Percentiles rank a stretch among this genome's conserved stretches.
These are phyloP conservation scores for Yamadazyma akitaensis DNA, from an alignment of 805 yeast species.

Conservation along the genomic window DNA sequence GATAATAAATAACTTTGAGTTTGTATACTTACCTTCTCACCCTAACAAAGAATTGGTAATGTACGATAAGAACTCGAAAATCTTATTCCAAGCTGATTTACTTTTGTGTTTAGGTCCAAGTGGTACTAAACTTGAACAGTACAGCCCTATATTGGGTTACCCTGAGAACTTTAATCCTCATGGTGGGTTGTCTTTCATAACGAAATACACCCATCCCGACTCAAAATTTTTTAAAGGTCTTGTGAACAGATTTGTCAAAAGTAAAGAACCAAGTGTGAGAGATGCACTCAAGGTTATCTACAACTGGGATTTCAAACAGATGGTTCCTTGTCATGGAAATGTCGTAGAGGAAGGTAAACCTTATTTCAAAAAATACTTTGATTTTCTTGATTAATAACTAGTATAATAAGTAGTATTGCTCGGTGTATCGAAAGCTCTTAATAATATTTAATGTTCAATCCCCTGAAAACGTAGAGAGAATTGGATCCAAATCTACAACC, in stretches of 20 bases:
- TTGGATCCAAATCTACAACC: background rate
- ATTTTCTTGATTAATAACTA: constrained; percentile 4
- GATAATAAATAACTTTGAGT: constrained; percentile 45
- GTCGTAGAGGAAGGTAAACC: constrained; percentile 42
- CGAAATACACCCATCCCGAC: constrained; percentile 41
- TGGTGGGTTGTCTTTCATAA: constrained; percentile 40
- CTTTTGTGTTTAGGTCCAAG: constrained; percentile 53
- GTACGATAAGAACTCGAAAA: constrained; percentile 45
- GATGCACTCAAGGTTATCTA: constrained; percentile 27
- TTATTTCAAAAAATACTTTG: constrained; percentile 19
- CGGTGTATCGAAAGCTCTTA: background rate
- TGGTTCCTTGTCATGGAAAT: constrained; percentile 61
- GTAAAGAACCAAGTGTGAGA: constrained; percentile 3
- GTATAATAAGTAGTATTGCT: background rate
- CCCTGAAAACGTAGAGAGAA: background rate
- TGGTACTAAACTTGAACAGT: constrained; percentile 42
- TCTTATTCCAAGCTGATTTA: constrained; percentile 58
- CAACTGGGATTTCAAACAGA: constrained; percentile 45
- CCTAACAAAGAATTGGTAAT: constrained; percentile 57
- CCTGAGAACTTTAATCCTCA: constrained; percentile 41
- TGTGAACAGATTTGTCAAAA: constrained; percentile 8
- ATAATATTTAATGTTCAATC: too few relatives aligned
- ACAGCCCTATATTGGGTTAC: constrained; percentile 43
- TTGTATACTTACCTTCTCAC: constrained; percentile 55
- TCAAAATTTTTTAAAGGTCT: constrained; percentile 9